phyloP scores from a whole-genome alignment of 768 basidiomycete genomes.

The Auriscalpium microsporum region DNA sequence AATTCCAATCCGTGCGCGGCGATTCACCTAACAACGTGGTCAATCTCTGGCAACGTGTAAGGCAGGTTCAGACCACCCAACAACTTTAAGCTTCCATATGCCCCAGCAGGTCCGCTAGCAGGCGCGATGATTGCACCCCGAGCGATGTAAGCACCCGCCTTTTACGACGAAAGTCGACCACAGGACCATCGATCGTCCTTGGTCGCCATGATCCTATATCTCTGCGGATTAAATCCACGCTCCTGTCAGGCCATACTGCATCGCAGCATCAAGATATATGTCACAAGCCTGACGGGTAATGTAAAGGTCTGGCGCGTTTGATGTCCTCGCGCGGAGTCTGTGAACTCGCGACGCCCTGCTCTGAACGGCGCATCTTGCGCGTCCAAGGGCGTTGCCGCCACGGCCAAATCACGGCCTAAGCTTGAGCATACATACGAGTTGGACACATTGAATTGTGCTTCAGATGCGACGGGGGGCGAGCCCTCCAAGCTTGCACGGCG shows the following conservation, averaged over 20 bases:
- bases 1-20: constrained; percentile 68
- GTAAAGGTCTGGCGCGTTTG: constrained; percentile 94
- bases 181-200: constrained; percentile 78
- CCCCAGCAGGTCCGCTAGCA: constrained; percentile 73
- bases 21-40: constrained; percentile 64
- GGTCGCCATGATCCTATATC: constrained; percentile 77
- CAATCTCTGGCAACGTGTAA: not conserved
- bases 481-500: constrained; percentile 55
- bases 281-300: constrained; percentile 95
- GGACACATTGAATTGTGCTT: constrained; percentile 95
- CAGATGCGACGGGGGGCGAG: constrained; percentile 67
- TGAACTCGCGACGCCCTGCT: constrained; percentile 67
- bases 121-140: constrained; percentile 69
- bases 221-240: constrained; percentile 83
- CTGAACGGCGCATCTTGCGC: constrained; percentile 55
- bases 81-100: constrained; percentile 96
- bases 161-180: constrained; percentile 90
- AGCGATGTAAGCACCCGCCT: constrained; percentile 91
- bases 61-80: constrained; percentile 52
- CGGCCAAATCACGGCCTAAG: constrained; percentile 80
- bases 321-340: constrained; percentile 88
- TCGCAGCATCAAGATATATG: constrained; percentile 88
- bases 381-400: constrained; percentile 91
- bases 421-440: constrained; percentile 94
- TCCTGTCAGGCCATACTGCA: constrained; percentile 77